phyloP scores from a whole-genome alignment of 2,329 filamentous ascomycete species.

The Ceratocystis variospora region DNA sequence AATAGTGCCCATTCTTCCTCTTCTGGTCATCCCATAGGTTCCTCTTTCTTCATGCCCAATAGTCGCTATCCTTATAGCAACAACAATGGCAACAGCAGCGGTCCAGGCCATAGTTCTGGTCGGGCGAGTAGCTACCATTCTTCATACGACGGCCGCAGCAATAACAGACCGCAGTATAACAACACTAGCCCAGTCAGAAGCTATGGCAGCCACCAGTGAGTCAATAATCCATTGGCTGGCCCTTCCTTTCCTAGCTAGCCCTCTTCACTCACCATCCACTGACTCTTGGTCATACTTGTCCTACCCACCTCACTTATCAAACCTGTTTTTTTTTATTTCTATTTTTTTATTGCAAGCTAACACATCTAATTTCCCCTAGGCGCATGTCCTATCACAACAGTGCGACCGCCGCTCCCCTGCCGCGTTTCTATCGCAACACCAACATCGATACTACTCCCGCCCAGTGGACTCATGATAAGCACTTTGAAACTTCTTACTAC shows the following conservation, averaged over 20 bases:
- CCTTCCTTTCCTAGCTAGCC: neutral
- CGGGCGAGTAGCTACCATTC: constrained; percentile 60
- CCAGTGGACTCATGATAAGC: constrained; percentile 89
- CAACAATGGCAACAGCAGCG: constrained; percentile 28
- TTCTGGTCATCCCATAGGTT: constrained; percentile 28
- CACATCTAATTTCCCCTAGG: neutral
- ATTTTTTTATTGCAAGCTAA: neutral
- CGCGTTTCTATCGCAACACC: neutral
- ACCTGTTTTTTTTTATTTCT: too few species aligned
- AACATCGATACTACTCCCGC: constrained; percentile 26
- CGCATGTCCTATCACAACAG: constrained; percentile 4
- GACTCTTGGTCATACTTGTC: neutral
- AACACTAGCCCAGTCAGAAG: neutral
- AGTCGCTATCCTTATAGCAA: constrained; percentile 49
- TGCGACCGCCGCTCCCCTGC: neutral
- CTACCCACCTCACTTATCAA: neutral
- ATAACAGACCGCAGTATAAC: neutral
- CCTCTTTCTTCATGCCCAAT: constrained; percentile 91
- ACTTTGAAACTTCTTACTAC: constrained; percentile 40
- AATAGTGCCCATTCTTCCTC: constrained; percentile 71
- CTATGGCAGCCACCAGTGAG: constrained; percentile 5
- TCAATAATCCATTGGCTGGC: neutral
- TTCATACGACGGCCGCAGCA: constrained; percentile 28
- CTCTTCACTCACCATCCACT: neutral
- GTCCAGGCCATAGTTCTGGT: constrained; percentile 31